Evolutionary conservation across 1,284 basidiomycete genomes (phyloP).

Genomic region (Exsudoporus floridanus): DNA sequence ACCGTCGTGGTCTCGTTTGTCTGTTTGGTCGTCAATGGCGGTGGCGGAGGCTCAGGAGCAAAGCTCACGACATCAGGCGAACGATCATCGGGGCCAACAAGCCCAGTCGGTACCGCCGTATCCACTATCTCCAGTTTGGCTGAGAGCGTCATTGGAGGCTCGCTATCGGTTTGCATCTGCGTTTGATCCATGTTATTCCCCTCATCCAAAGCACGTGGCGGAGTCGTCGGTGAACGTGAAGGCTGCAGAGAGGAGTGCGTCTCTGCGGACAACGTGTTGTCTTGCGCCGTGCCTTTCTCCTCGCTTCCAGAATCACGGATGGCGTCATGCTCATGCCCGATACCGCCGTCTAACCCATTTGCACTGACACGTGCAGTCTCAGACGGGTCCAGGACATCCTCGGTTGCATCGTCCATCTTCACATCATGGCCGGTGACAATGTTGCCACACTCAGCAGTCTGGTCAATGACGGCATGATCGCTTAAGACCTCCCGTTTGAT

Average conservation of each 20-base stretch:
- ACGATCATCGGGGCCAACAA: constrained; percentile 20
- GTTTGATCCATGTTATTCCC: constrained; percentile 7
- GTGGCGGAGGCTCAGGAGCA: constrained; percentile 36
- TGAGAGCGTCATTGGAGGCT: constrained; percentile 18
- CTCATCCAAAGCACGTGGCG: constrained; percentile 4
- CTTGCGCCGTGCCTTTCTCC: neutral
- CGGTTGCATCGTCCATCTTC: constrained; percentile 6
- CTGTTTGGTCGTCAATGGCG: constrained; percentile 32
- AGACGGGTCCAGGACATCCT: neutral
- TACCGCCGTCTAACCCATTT: constrained; percentile 1
- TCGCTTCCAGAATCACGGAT: constrained; percentile 1
- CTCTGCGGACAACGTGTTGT: neutral
- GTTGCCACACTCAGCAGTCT: neutral
- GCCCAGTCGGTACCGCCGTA: constrained; percentile 22
- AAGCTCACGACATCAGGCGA: constrained; percentile 28
- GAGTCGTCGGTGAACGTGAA: neutral
- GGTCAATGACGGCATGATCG: constrained; percentile 2
- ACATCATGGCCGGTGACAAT: constrained; percentile 10
- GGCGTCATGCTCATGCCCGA: neutral
- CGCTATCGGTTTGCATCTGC: constrained; percentile 6
- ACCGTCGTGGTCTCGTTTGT: constrained; percentile 12
- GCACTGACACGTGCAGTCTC: neutral
- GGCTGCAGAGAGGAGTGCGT: neutral
- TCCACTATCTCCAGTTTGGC: constrained; percentile 38
- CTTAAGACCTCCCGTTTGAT: constrained; percentile 11